phyloP scores from a whole-genome alignment of 352 stramenopile species.

The Globisporangium camurandrum region DNA sequence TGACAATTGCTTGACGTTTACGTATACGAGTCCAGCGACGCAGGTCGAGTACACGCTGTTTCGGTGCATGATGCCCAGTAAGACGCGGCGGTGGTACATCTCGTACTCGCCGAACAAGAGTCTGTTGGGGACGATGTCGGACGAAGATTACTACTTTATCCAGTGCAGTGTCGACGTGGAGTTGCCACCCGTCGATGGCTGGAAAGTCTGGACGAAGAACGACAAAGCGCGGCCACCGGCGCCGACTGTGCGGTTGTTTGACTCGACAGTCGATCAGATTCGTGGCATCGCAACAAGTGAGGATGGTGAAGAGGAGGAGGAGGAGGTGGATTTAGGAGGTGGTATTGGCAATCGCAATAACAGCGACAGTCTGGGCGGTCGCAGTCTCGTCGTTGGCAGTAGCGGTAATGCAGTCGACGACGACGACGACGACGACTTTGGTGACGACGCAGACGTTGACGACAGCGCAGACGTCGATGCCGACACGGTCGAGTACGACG shows the following conservation, averaged over 20 bases:
- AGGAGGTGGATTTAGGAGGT: too few species aligned
- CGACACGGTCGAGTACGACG: slow-evolving; percentile 84
- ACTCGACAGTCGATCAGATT: slow-evolving; percentile 60
- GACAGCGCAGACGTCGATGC: slow-evolving; percentile 72
- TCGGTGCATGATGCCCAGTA: slow-evolving; percentile 96
- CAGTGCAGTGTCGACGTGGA: slow-evolving; percentile 78
- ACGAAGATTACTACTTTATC: slow-evolving; percentile 87
- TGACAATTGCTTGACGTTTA: slow-evolving; percentile 72
- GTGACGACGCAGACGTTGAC: slow-evolving; percentile 41
- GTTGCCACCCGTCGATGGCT: slow-evolving; percentile 61
- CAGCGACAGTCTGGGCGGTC: too few species aligned
- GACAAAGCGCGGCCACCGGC: slow-evolving; percentile 56
- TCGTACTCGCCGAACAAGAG: slow-evolving; percentile 91
- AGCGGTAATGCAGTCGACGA: slow-evolving; percentile 5
- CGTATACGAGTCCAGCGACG: slow-evolving; percentile 36
- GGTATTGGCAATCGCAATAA: too few species aligned
- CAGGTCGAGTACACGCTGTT: slow-evolving; percentile 92
- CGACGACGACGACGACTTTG: slow-evolving; percentile 14
- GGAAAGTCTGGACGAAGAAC: slow-evolving; percentile 86
- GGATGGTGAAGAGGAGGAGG: slow-evolving; percentile 1
- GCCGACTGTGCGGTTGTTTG: slow-evolving; percentile 60
- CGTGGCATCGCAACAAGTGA: slow-evolving; percentile 2
- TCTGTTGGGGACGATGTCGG: slow-evolving; percentile 74
- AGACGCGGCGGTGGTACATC: slow-evolving; percentile 98
- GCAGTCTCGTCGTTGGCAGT: too few species aligned